Evolutionary conservation across 2,329 filamentous ascomycete species (phyloP).

Genomic region (Pyrenochaeta sp.): DNA sequence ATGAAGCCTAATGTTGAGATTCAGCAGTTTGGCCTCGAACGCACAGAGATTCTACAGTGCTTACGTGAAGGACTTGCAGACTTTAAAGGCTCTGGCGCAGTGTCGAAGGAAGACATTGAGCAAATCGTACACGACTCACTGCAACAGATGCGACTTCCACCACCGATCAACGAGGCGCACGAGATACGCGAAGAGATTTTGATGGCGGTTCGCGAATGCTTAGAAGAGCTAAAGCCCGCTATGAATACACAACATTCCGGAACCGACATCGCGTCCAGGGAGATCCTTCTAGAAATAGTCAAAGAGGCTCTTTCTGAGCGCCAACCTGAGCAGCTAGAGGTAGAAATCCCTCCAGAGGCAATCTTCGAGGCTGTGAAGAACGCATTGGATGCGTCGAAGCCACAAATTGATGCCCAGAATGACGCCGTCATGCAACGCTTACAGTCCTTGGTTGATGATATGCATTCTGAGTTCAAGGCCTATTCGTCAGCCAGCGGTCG

Average conservation of each 20-base stretch:
- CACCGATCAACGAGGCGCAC: constrained; percentile 72
- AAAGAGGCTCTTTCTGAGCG: constrained; percentile 65
- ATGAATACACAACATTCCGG: constrained; percentile 49
- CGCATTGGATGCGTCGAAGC: constrained; percentile 63
- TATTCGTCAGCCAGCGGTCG: constrained; percentile 80
- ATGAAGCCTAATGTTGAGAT: constrained; percentile 94
- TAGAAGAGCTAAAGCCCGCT: constrained; percentile 77
- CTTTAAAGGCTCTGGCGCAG: constrained; percentile 67
- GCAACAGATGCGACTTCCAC: constrained; percentile 79
- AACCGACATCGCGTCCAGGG: constrained; percentile 59
- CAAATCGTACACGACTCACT: constrained; percentile 85
- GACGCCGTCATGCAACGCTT: constrained; percentile 69
- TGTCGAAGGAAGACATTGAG: constrained; percentile 85
- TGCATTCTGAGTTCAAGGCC: constrained; percentile 75
- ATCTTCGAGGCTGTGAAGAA: constrained; percentile 66
- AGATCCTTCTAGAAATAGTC: constrained; percentile 66
- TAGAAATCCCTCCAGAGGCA: constrained; percentile 60
- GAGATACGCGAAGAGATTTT: constrained; percentile 85
- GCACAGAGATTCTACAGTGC: constrained; percentile 88
- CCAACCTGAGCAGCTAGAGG: constrained; percentile 51
- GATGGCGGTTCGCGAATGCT: constrained; percentile 81
- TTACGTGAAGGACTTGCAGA: constrained; percentile 85
- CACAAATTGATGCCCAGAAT: constrained; percentile 62
- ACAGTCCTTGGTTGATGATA: constrained; percentile 66
- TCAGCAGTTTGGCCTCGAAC: constrained; percentile 87